Base-by-base conservation (phyloP, 202 grass and related monocot species). In the Setaria viridis region DNA sequence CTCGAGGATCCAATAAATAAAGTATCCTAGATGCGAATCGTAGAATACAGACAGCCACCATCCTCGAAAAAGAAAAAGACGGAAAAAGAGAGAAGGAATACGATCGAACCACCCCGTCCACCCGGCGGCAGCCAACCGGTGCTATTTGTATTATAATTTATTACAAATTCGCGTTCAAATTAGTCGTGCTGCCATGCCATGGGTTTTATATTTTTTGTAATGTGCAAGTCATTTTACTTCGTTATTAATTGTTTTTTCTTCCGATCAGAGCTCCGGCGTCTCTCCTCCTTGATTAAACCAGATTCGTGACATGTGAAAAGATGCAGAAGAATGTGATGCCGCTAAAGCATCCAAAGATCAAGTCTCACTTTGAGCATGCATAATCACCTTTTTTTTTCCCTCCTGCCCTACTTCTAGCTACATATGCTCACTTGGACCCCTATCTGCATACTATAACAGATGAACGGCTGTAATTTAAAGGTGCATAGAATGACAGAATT, bases 391-490 rank as follows among this genome's bases (percentile, higher is more conserved):
- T 41, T 11, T 5, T 33, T 50, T 13, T 50, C 37, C 19, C 54
- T 13, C 9, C 55, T 56, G 55, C 8, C 55, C 55, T 57, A n/a
- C n/a, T 21, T 9, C 19, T 21, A n/a, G 19, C n/a, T 30, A 34
- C 11, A 59, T 82, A 64, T 78, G 88, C 57, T 33, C 39, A 25
- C 37, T 10, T 74, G 67, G 66, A 43, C 32, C 56, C 54, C 39
- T 41, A 41, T 9, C 29, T 11, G 70, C 8, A 2, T 17, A 34
- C 48, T 16, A 10, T 6, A 17, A 6, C 43, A 32, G 9, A 54
- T 14, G 80, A 43, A 79, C 19, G 76, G 85, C 53, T 80, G 14
- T 1, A 33, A 73, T 72, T 74, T 78, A 59, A 90, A 83, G 58
- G 72, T 16, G 30, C 53, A 41, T 5, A 41, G 25, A 25, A 25